phyloP scores from a whole-genome alignment of 306 rosid species.

The Rosa persica region DNA sequence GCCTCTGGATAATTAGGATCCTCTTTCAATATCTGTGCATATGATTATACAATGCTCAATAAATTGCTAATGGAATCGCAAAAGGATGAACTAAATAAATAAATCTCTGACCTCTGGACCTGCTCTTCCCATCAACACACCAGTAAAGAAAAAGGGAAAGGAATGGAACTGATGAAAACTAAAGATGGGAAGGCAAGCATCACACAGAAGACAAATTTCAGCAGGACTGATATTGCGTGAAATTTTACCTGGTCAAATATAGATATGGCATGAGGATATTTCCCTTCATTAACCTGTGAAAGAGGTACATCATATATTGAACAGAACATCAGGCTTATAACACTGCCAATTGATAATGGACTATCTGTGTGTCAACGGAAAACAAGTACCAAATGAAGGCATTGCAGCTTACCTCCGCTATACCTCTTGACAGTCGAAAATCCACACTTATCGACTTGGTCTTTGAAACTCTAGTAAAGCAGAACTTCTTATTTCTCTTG shows the following conservation, averaged over 20 bases:
- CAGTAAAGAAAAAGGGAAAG: not conserved
- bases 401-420: constrained; percentile 74
- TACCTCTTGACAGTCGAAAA: constrained; percentile 93
- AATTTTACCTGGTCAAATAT: constrained; percentile 77
- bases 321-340: constrained; percentile 10
- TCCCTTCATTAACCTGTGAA: constrained; percentile 94
- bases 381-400: not conserved
- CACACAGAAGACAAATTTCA: constrained; percentile 5
- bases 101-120: not conserved
- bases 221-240: constrained; percentile 23
- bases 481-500: constrained; percentile 71
- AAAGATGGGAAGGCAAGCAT: not conserved
- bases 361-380: constrained; percentile 13
- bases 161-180: constrained; percentile 10
- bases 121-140: constrained; percentile 10
- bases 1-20: constrained; percentile 96
- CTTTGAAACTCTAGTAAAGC: constrained; percentile 71
- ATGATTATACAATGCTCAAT: constrained; percentile 17
- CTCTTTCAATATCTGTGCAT: constrained; percentile 78
- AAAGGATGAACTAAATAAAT: not conserved
- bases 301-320: constrained; percentile 7
- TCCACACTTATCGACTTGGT: constrained; percentile 85
- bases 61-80: not conserved
- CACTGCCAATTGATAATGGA: constrained; percentile 11
- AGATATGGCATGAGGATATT: constrained; percentile 83